These are phyloP conservation scores for Aegilops sharonensis DNA, from an alignment of 176 grass and related monocot genomes.

Conservation along the genomic window DNA sequence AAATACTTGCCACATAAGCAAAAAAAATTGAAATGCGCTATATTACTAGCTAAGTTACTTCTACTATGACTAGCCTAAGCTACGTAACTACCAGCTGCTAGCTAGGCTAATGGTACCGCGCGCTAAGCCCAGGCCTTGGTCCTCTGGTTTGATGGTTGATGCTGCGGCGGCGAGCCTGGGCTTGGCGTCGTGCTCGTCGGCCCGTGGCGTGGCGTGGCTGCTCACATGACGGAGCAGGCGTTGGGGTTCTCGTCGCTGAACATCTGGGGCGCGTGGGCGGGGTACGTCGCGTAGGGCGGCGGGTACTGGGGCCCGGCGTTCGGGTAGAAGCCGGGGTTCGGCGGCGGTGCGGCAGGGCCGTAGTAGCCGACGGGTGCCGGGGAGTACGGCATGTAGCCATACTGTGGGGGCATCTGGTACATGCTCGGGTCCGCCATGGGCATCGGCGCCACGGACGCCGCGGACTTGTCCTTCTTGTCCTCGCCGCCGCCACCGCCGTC, in stretches of 20 bases:
- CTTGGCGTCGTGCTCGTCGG: background rate
- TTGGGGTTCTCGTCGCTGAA: conserved; percentile 99
- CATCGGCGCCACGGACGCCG: conserved; percentile 26
- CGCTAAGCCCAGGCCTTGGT: background rate
- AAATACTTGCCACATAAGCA: too few relatives aligned
- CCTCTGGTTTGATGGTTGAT: conserved; percentile 4
- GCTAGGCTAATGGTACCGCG: background rate
- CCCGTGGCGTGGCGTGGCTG: background rate
- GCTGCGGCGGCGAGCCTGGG: background rate
- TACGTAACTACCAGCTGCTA: background rate
- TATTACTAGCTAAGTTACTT: too few relatives aligned
- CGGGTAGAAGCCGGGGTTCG: conserved; percentile 36
- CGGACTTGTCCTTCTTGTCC: conserved; percentile 42
- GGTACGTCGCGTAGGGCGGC: conserved; percentile 32
- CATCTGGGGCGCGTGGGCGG: conserved; percentile 69
- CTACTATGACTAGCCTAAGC: background rate
- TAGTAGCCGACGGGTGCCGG: conserved; percentile 25
- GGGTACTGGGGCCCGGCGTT: conserved; percentile 42
- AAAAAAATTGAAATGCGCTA: too few relatives aligned
- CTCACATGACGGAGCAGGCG: conserved; percentile 87
- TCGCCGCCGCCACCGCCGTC: conserved; percentile 18
- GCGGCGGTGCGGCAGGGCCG: background rate
- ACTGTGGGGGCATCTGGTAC: conserved; percentile 53
- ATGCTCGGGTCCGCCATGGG: conserved; percentile 33
- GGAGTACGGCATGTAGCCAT: conserved; percentile 20